phyloP scores from a whole-genome alignment of 352 stramenopile genomes.

The Globisporangium parvum region DNA sequence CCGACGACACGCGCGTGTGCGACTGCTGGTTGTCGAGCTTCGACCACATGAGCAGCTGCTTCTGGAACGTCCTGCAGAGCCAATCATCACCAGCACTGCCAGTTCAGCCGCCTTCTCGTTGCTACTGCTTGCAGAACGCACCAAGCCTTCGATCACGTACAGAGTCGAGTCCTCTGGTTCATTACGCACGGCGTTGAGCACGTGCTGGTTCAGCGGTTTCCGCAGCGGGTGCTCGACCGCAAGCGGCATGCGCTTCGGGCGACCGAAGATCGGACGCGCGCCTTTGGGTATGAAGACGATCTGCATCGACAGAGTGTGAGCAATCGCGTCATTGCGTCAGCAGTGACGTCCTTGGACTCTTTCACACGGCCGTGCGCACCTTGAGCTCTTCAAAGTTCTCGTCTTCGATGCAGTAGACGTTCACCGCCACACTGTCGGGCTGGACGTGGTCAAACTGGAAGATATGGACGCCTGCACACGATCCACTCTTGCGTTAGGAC shows the following conservation, averaged over 20 bases:
- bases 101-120: not conserved
- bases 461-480: conserved; percentile 65
- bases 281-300: conserved; percentile 79
- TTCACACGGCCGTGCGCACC: conserved; percentile 18
- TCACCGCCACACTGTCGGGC: conserved; percentile 64
- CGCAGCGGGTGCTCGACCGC: conserved; percentile 31
- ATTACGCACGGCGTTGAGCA: conserved; percentile 32
- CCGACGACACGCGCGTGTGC: conserved; percentile 19
- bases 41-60: conserved; percentile 77
- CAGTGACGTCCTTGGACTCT: not conserved
- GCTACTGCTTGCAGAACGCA: too few relatives aligned
- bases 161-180: conserved; percentile 49
- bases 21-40: conserved; percentile 54
- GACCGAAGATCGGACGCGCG: conserved; percentile 59
- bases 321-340: too few relatives aligned
- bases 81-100: not conserved
- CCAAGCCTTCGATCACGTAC: conserved; percentile 20
- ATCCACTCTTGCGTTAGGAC: not conserved
- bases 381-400: conserved; percentile 82
- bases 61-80: conserved; percentile 49
- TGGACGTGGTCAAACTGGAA: conserved; percentile 79
- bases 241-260: conserved; percentile 32
- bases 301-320: conserved; percentile 16
- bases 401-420: conserved; percentile 76
- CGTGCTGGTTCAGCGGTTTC: conserved; percentile 32